Base-by-base conservation (phyloP, 257 asterid genomes). In the Solanum lycopersicoides region DNA sequence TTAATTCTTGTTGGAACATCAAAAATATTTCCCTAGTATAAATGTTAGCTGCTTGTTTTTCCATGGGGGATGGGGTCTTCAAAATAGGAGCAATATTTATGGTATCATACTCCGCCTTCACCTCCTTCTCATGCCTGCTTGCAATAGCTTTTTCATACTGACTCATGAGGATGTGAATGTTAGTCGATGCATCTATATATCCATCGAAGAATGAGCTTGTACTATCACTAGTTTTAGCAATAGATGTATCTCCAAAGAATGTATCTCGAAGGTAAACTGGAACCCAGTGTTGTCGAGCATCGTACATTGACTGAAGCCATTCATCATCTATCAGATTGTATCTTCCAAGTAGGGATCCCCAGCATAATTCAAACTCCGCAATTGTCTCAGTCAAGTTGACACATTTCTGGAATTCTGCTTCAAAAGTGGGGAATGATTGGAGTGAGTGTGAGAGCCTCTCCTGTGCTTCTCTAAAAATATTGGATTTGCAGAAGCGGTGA, bases 21-120 rank as follows among this genome's bases (percentile, higher is more conserved):
- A 63, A 86, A 85, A 96, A 96, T 83, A 96, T 42, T 90, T 94
- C 95, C 88, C 94, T 93, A 5, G 98, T 95, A 93, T 96, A 96
- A 77, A 91, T 93, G 34, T 92, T 96, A 37, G 98, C 95, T 74
- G 95, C 99, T 86, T 95, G 98, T 91, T 94, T 96, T 94, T 96
- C 98, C 98, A 94, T 96, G 10, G 99, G 99, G 73, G 99, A 96
- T 47, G 99, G 98, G 85, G 99, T 96, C 88, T 88, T 95, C 89
- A 96, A 90, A 88, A 85, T 88, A 15, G 98, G 94, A 45, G 92
- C 63, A 44, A 95, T 89, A 80, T 94, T 94, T 94, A 95, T 92
- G 8, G 98, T 93, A 41, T 95, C 99, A 77, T 92, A 94, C 88
- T 96, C 99, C 59, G 98, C 98, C 91, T 93, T 96, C 76, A 96